Evolutionary conservation across 2,329 filamentous ascomycete genomes (phyloP).

Genomic region (Polytolypa hystricis): DNA sequence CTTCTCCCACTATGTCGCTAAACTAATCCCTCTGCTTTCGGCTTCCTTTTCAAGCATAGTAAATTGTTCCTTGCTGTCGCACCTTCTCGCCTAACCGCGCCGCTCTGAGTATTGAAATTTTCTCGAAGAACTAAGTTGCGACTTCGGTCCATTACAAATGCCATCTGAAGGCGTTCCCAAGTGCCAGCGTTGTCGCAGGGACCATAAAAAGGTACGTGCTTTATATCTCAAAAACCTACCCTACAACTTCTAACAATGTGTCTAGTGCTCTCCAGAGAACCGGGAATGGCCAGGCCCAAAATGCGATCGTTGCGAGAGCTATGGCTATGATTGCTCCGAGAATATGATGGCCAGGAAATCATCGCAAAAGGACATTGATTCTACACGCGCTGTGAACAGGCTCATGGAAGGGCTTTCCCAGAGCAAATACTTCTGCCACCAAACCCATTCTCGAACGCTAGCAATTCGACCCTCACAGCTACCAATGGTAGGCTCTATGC

Average conservation of each 20-base stretch:
- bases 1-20: too few species aligned
- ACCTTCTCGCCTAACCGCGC: too few species aligned
- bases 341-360: slow-evolving; percentile 13
- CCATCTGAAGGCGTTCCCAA: slow-evolving; percentile 15
- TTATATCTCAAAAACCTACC: neutral
- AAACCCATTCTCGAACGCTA: slow-evolving; percentile 6
- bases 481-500: slow-evolving; percentile 3
- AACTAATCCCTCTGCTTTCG: too few species aligned
- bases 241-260: neutral
- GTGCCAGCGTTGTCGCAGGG: slow-evolving; percentile 14
- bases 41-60: too few species aligned
- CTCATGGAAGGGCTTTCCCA: slow-evolving; percentile 6
- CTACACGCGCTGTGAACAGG: slow-evolving; percentile 5
- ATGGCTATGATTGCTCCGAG: slow-evolving; percentile 14
- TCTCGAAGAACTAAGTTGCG: too few species aligned
- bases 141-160: too few species aligned
- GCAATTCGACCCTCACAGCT: slow-evolving; percentile 5
- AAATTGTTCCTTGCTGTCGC: too few species aligned
- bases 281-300: slow-evolving; percentile 13
- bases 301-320: slow-evolving; percentile 14
- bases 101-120: too few species aligned
- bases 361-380: slow-evolving; percentile 12
- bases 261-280: slow-evolving; percentile 13
- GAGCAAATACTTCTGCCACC: slow-evolving; percentile 9
- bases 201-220: slow-evolving; percentile 14